Evolutionary conservation across 1,139 yeast species (phyloP).

Genomic region (Komagataea norvegica): DNA sequence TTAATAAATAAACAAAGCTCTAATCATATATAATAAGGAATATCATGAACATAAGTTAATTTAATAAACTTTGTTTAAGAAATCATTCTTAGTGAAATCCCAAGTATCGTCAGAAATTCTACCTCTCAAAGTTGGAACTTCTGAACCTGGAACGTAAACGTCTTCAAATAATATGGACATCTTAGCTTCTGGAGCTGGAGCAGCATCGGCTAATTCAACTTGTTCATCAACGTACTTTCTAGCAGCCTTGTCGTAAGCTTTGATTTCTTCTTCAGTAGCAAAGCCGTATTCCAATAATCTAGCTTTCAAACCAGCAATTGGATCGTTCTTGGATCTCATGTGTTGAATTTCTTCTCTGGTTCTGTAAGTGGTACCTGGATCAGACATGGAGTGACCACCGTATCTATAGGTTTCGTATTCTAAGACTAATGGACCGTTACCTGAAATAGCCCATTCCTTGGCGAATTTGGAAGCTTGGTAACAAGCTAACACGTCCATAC

Average conservation of each 20-base stretch:
- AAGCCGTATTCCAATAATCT: slow-evolving; percentile 75
- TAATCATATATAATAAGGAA: not conserved
- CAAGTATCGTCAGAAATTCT: slow-evolving; percentile 92
- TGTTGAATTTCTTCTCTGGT: slow-evolving; percentile 99
- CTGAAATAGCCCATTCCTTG: slow-evolving; percentile 89
- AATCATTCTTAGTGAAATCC: slow-evolving; percentile 75
- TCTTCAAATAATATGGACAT: slow-evolving; percentile 94
- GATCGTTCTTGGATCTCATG: slow-evolving; percentile 98
- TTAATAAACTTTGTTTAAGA: slow-evolving; percentile 35
- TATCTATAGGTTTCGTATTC: slow-evolving; percentile 98
- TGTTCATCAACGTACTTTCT: slow-evolving; percentile 94
- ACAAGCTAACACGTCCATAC: slow-evolving; percentile 95
- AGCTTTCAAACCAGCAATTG: slow-evolving; percentile 93
- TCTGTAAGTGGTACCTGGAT: slow-evolving; percentile 99
- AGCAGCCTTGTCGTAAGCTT: slow-evolving; percentile 90
- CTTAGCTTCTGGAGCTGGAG: slow-evolving; percentile 94
- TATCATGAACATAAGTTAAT: not conserved
- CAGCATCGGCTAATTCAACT: slow-evolving; percentile 88
- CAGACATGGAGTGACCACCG: slow-evolving; percentile 99
- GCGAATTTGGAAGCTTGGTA: slow-evolving; percentile 97
- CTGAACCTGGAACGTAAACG: slow-evolving; percentile 92
- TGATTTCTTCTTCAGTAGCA: slow-evolving; percentile 92
- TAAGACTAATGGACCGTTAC: slow-evolving; percentile 92
- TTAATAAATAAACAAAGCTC: slow-evolving; percentile 2
- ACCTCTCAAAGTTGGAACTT: slow-evolving; percentile 90